Evolutionary conservation across 2,329 filamentous ascomycete species (phyloP), one percentile per base, ranked within the genome.

Genomic region (Fonsecaea erecta): DNA sequence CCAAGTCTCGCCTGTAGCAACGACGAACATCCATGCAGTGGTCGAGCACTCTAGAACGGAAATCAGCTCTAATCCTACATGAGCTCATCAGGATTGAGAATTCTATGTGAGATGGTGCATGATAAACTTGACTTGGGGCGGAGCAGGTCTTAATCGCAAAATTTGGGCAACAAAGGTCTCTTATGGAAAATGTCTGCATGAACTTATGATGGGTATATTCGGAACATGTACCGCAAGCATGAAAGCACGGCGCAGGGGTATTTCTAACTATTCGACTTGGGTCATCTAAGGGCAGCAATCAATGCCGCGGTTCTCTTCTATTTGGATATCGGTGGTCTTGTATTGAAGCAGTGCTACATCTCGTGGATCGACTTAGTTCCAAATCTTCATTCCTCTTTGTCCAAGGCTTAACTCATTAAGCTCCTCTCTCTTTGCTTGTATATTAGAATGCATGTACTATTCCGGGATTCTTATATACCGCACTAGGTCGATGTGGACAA

Each of bases 211-310:
- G 55, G 26, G 12, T 14, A 34, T 24, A 30, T 2, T 35, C 8
- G 32, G 32, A 40, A 32, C 8, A 28, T 18, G 28, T 32, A 35
- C 12, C 34, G 30, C 51, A 46, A 64, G 62, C 43, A 64, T 60
- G 28, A 55, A 48, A 61, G 59, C 59, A 54, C 52, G 59, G 59
- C 34, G 59, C 24, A 34, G 48, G 59, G 59, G 51, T 26, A 48
- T 48, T 48, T 14, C 11, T 26, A 3, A 3, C 43, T 24, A 48
- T 26, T 24, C 16, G 43, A 48, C 18, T 24, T 16, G 21, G 43
- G 18, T 12, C 5, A 21, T 24, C 18, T 8, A n/a, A 43, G 43
- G 18, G 21, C 3, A 14, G 21, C 43, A 14, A 48, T 12, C 21
- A 48, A 48, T 24, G 7, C 4, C 24, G 43, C 21, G 12, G 9